Percentiles rank a stretch among this genome's conserved stretches.
phyloP scores from a whole-genome alignment of 176 grass and related monocot species.

The Ampelocalamus luodianensis region DNA sequence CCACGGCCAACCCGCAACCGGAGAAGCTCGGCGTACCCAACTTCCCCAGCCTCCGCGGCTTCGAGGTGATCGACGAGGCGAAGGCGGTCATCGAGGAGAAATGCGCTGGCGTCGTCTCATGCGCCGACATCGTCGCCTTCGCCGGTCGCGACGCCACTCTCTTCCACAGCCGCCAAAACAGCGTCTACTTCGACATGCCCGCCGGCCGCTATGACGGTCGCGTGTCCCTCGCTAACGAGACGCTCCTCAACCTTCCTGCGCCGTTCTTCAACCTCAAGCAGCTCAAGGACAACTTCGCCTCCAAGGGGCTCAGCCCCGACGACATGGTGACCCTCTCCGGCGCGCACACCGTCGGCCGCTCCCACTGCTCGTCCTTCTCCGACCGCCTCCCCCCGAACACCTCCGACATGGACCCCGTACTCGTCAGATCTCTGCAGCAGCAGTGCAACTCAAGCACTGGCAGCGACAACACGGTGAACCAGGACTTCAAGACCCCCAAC shows the following conservation, averaged over 20 bases:
- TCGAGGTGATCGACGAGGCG: slow-evolving; percentile 63
- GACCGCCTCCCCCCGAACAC: slow-evolving; percentile 25
- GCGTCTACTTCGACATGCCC: slow-evolving; percentile 39
- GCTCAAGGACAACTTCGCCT: slow-evolving; percentile 40
- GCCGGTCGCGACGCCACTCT: slow-evolving; percentile 47
- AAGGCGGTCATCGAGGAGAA: slow-evolving; percentile 38
- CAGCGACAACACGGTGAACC: not conserved
- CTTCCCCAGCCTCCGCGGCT: slow-evolving; percentile 54
- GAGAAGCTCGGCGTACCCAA: slow-evolving; percentile 45
- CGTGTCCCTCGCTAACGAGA: slow-evolving; percentile 7
- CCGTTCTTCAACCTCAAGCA: not conserved
- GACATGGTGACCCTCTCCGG: slow-evolving; percentile 66
- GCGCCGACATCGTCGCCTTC: slow-evolving; percentile 59
- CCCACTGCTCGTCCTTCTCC: slow-evolving; percentile 63
- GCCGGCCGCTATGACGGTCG: slow-evolving; percentile 51
- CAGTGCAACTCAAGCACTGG: not conserved
- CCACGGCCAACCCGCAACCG: not conserved
- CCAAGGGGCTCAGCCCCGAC: slow-evolving; percentile 31
- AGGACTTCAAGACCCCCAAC: slow-evolving; percentile 10
- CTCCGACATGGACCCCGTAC: slow-evolving; percentile 20
- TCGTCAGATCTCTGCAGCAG: not conserved
- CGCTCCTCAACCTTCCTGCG: slow-evolving; percentile 6
- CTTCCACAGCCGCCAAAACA: not conserved
- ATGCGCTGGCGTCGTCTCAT: slow-evolving; percentile 51
- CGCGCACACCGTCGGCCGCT: slow-evolving; percentile 57